Base-by-base conservation (phyloP, 106 monocot species). In the Dendrobium huoshanense region DNA sequence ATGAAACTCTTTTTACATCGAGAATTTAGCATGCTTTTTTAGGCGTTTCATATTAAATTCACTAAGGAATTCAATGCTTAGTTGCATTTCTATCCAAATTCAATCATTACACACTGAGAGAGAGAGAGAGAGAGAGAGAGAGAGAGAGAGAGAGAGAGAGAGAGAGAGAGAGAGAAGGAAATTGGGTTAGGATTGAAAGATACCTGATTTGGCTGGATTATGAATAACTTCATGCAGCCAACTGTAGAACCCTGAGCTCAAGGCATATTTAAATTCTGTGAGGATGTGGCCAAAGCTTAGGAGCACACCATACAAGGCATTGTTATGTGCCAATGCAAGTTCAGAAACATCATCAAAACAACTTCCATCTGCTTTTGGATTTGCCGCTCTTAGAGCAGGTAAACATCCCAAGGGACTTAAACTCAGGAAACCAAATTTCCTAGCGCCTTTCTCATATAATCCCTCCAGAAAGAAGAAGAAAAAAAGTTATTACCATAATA, bases 301-400 rank as follows among this genome's bases (percentile, higher is more conserved):
- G 43, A 85, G 81, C 10, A 78, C 78, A 65, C 77, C 78, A 22
- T 78, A 85, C 4, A 85, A 25, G 48, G 81, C 85, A 5, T 51
- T 78, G 78, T 85, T 85, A 11, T 81, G 85, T 6, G 85, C 85
- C 78, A 81, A 61, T 29, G 81, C 85, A 65, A 85, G 58, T 1
- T 15, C 20, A 24, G 85, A 85, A 33, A 59, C 72, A 8, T 73
- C 81, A 49, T 85, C 78, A 67, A 81, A 79, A 29, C 81, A 85
- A 22, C 78, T 22, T 3, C 85, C 85, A 41, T 81, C 78, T 44
- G 59, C 67, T 11, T 85, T 81, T 0, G 81, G 81, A 51, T 85
- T 85, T 2, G 56, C 41, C 10, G 81, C 78, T 79, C 85, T 81
- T 10, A 81, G 43, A 15, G 72, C 58, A 22, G 85, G 85, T 17